Evolutionary conservation across 176 grass and related monocot genomes (phyloP), one percentile per base, ranked within the genome.

Genomic region (Pontederia crassipes): DNA sequence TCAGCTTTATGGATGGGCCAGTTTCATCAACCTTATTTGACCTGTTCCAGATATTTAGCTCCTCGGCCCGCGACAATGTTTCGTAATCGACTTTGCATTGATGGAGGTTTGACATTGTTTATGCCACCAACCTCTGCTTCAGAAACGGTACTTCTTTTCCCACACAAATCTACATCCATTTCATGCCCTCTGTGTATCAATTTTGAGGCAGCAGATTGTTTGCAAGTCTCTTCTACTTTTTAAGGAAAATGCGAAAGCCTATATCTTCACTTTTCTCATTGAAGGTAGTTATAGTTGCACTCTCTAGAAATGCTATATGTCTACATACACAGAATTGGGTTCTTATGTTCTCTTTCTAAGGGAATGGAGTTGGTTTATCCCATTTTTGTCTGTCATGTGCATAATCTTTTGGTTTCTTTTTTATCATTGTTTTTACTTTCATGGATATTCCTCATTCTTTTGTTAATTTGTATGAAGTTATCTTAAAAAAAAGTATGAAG

Each of bases 71-170:
- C 70, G 48, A 97, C 84, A 17, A 63, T 78, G 26, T 97, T 85
- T 61, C 87, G 87, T 13, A 97, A 97, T 46, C 82, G 75, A 63
- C 49, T 91, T 28, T 91, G 92, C 66, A 90, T 97, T 64, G 87
- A 97, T 68, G 92, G 92, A 17, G 92, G 92, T 11, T 79, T 97
- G 66, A 97, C 87, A 47, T 78, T 97, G 66, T 97, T 97, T 85
- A 97, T 97, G 86, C 92, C 92, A 49, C 92, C 92, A 58, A 91
- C 92, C 70, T 88, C 92, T 82, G 84, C 92, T 80, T 71, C 83
- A 0, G 58, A 88, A 82, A 97, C 92, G 13, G 87, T 97, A 78
- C 3, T 28, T 60, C 40, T 48, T 64, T 52, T 67, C 50, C 20
- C 50, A 26, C 45, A 73, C 59, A 58, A 57, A 51, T 29, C 14